phyloP scores from a whole-genome alignment of 345 rosid species.

The Pelargonium nanum region DNA sequence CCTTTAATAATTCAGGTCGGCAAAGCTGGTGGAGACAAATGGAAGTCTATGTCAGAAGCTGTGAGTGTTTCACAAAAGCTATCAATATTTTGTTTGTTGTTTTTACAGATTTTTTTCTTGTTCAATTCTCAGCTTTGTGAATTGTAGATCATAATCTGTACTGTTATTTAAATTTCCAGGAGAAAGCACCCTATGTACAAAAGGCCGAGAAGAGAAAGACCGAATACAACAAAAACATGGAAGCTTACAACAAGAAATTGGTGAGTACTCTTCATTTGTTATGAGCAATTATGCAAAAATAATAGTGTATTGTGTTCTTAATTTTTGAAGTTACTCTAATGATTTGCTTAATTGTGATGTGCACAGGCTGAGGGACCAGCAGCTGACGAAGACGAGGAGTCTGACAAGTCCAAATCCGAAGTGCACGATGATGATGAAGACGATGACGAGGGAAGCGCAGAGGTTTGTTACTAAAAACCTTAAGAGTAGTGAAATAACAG shows the following conservation, averaged over 20 bases:
- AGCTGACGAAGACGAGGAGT: constrained; percentile 57
- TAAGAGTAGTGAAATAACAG: not conserved
- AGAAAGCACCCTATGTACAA: constrained; percentile 47
- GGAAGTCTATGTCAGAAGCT: constrained; percentile 58
- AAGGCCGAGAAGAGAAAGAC: constrained; percentile 55
- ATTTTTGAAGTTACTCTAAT: not conserved
- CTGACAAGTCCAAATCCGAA: constrained; percentile 79
- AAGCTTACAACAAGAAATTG: constrained; percentile 51
- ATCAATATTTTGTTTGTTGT: not conserved
- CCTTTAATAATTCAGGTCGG: constrained; percentile 47
- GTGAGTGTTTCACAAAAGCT: constrained; percentile 25
- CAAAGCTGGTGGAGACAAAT: constrained; percentile 68
- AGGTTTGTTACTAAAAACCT: constrained; percentile 23
- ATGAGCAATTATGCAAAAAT: too few species aligned
- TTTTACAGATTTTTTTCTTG: not conserved
- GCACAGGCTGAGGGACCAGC: constrained; percentile 40
- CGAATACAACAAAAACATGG: constrained; percentile 52
- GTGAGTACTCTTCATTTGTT: constrained; percentile 18
- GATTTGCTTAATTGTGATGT: not conserved
- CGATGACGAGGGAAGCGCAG: constrained; percentile 41
- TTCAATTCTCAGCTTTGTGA: not conserved
- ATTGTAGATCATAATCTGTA: not conserved
- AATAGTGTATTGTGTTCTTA: not conserved
- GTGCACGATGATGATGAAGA: constrained; percentile 49
- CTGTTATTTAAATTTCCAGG: constrained; percentile 22